phyloP scores from a whole-genome alignment of 225 moss, liverwort and hornwort genomes.

The Pseudisothecium myosuroides region DNA sequence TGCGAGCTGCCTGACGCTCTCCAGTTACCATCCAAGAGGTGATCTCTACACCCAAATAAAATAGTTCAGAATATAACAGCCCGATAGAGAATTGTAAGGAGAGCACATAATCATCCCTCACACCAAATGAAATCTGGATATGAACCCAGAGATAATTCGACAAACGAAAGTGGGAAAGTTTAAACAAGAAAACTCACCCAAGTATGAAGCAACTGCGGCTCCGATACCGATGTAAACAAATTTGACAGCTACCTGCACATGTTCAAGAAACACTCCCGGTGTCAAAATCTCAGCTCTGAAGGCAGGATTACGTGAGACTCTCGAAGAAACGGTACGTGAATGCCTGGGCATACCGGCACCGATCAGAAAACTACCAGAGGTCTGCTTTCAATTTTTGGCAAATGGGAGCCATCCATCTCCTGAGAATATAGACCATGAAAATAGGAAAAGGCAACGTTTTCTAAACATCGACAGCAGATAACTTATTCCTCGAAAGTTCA shows the following conservation, averaged over 20 bases:
- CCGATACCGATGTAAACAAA: slow-evolving; percentile 37
- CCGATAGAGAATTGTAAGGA: neutral
- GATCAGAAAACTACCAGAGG: neutral
- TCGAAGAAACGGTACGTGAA: neutral
- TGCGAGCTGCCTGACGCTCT: slow-evolving; percentile 85
- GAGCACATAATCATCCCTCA: neutral
- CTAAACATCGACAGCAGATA: neutral
- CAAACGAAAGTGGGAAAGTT: neutral
- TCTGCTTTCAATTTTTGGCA: neutral
- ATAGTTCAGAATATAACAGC: neutral
- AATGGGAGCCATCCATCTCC: neutral
- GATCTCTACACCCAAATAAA: slow-evolving; percentile 45
- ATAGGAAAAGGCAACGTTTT: neutral
- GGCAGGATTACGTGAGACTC: neutral
- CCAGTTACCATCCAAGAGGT: slow-evolving; percentile 73
- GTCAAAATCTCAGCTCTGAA: neutral
- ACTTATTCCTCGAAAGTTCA: neutral
- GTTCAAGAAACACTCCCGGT: neutral
- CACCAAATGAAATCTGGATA: neutral
- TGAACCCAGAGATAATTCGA: neutral
- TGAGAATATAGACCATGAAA: neutral
- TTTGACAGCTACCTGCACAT: slow-evolving; percentile 38
- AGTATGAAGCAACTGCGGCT: slow-evolving; percentile 40
- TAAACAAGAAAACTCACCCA: slow-evolving; percentile 6
- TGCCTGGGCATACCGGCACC: neutral